Percentiles rank a stretch among this genome's conserved stretches.
phyloP scores from a whole-genome alignment of 331 rosid species.

The Arachis monticola region DNA sequence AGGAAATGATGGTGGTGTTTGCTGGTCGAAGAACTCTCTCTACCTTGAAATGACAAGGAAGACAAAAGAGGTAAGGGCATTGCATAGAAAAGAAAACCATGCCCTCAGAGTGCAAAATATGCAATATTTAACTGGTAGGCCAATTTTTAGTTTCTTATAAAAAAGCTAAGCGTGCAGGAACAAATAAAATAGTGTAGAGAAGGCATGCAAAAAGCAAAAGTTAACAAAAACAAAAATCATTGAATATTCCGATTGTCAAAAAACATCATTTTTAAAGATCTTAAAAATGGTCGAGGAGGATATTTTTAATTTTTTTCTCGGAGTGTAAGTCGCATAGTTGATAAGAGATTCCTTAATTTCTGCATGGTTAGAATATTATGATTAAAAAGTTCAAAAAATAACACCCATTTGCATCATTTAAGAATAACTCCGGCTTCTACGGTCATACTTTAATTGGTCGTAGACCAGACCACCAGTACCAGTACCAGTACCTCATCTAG shows the following conservation, averaged over 20 bases:
- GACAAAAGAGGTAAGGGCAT: constrained; percentile 2
- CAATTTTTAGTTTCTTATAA: constrained; percentile 21
- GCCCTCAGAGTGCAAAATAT: constrained; percentile 40
- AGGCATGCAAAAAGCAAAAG: constrained; percentile 32
- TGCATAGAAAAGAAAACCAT: constrained; percentile 41
- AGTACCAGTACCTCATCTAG: no score
- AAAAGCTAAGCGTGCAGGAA: constrained; percentile 48
- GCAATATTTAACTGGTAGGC: constrained; percentile 43
- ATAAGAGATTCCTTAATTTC: neutral
- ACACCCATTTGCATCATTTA: neutral
- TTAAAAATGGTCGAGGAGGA: neutral
- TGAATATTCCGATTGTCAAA: constrained; percentile 41
- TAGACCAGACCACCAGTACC: no score
- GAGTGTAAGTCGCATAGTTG: neutral
- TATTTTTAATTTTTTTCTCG: constrained; percentile 2
- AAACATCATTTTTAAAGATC: constrained; percentile 35
- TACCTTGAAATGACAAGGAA: constrained; percentile 37
- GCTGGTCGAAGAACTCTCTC: constrained; percentile 7
- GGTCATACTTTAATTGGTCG: neutral
- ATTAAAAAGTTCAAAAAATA: neutral
- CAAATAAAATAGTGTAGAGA: constrained; percentile 36
- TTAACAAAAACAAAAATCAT: constrained; percentile 40
- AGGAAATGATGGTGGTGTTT: neutral
- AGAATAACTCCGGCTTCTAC: neutral
- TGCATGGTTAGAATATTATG: neutral